Evolutionary conservation across 345 rosid species (phyloP).

Genomic region (Rhizophora apiculata): DNA sequence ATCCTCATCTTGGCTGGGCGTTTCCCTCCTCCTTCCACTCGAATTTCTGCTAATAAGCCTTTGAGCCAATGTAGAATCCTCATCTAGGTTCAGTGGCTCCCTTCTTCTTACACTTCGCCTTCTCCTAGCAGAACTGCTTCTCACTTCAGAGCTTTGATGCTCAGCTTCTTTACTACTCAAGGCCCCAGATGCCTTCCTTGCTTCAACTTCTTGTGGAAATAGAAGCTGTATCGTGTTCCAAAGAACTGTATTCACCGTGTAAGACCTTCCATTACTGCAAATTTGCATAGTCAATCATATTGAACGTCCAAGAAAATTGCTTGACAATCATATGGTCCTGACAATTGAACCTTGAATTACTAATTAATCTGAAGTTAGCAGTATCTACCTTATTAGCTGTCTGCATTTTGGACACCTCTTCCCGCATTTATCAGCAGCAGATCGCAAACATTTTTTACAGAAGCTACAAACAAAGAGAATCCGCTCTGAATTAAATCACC

Average conservation of each 20-base stretch:
- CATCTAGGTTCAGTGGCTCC: no score
- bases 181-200: conserved; percentile 53
- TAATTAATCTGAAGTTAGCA: background rate
- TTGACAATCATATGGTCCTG: background rate
- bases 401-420: conserved; percentile 91
- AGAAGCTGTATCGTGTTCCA: conserved; percentile 98
- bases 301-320: no score
- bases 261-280: conserved; percentile 78
- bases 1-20: conserved; percentile 2
- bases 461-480: conserved; percentile 44
- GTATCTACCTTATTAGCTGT: conserved; percentile 66
- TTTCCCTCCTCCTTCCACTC: conserved; percentile 21
- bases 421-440: conserved; percentile 91
- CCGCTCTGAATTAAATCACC: background rate
- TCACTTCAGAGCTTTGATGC: conserved; percentile 19
- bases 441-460: conserved; percentile 78
- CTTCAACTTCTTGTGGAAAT: conserved; percentile 81
- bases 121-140: conserved; percentile 8
- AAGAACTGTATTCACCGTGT: conserved; percentile 85
- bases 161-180: conserved; percentile 22
- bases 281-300: background rate
- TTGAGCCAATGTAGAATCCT: no score
- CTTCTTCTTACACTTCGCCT: conserved; percentile 13
- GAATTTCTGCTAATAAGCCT: conserved; percentile 1
- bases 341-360: background rate